phyloP scores from a whole-genome alignment of 805 yeast species.

The Yamadazyma sp. region DNA sequence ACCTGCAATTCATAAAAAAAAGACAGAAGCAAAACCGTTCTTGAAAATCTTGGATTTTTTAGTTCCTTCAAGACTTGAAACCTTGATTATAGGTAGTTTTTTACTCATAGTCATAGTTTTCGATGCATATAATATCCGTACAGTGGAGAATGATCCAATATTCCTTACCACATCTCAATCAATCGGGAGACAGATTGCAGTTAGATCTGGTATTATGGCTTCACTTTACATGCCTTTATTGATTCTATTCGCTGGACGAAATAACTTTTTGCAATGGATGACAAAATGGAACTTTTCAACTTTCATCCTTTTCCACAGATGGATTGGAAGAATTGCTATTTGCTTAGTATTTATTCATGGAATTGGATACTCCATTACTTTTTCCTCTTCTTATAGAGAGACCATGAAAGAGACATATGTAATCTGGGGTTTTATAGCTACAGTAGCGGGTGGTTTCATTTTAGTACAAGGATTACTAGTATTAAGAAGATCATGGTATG shows the following conservation, averaged over 20 bases:
- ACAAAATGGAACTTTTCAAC: conserved; percentile 54
- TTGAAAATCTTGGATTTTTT: conserved; percentile 20
- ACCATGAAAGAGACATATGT: conserved; percentile 20
- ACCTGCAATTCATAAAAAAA: conserved; percentile 24
- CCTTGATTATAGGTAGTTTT: conserved; percentile 24
- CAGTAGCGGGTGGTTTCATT: conserved; percentile 30
- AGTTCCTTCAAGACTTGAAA: conserved; percentile 36
- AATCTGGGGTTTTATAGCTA: conserved; percentile 36
- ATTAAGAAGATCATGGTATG: conserved; percentile 37
- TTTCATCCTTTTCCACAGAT: conserved; percentile 43
- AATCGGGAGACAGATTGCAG: conserved; percentile 36
- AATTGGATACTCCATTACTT: conserved; percentile 22
- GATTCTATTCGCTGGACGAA: conserved; percentile 59
- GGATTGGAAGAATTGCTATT: conserved; percentile 37
- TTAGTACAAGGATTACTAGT: conserved; percentile 29
- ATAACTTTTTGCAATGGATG: conserved; percentile 56
- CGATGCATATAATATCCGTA: conserved; percentile 16
- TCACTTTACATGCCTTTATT: conserved; percentile 49
- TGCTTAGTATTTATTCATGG: conserved; percentile 31
- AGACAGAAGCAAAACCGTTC: conserved; percentile 19
- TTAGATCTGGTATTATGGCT: conserved; percentile 51
- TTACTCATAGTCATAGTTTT: conserved; percentile 17
- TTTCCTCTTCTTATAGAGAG: conserved; percentile 9
- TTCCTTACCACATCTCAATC: conserved; percentile 19
- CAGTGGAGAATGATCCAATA: conserved; percentile 21